phyloP scores from a whole-genome alignment of 1,139 yeast species.

The Yamadazyma triangularis region DNA sequence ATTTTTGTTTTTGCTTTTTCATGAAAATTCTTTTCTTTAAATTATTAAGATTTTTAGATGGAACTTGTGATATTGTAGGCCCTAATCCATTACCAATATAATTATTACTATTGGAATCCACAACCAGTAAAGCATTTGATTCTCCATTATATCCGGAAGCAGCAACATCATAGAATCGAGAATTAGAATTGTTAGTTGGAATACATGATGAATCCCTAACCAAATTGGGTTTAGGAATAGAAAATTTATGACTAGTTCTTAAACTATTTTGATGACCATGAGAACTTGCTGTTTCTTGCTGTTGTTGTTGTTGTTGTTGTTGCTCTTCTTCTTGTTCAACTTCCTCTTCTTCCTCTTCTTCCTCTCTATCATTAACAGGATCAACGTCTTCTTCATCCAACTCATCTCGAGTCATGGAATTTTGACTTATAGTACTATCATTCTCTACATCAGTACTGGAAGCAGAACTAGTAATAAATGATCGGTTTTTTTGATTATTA shows the following conservation, averaged over 20 bases:
- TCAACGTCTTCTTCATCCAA: conserved; percentile 1
- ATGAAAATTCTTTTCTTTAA: conserved; percentile 50
- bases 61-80: conserved; percentile 61
- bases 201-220: conserved; percentile 28
- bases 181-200: conserved; percentile 27
- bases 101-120: conserved; percentile 35
- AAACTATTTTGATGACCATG: conserved; percentile 3
- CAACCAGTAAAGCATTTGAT: conserved; percentile 38
- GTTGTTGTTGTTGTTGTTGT: no score
- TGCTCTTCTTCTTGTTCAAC: not conserved
- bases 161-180: conserved; percentile 58
- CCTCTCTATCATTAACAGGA: conserved; percentile 1
- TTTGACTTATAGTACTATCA: conserved; percentile 14
- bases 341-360: not conserved
- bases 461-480: conserved; percentile 5
- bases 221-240: conserved; percentile 22
- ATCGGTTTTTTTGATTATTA: conserved; percentile 21
- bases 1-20: conserved; percentile 31
- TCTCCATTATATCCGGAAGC: conserved; percentile 81
- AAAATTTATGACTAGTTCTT: conserved; percentile 9
- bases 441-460: conserved; percentile 9
- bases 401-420: conserved; percentile 2
- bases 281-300: no score
- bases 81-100: conserved; percentile 62
- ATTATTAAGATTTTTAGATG: conserved; percentile 61